These are phyloP conservation scores for Serendipita vermifera DNA, from an alignment of 768 basidiomycete species.

Conservation along the genomic window DNA sequence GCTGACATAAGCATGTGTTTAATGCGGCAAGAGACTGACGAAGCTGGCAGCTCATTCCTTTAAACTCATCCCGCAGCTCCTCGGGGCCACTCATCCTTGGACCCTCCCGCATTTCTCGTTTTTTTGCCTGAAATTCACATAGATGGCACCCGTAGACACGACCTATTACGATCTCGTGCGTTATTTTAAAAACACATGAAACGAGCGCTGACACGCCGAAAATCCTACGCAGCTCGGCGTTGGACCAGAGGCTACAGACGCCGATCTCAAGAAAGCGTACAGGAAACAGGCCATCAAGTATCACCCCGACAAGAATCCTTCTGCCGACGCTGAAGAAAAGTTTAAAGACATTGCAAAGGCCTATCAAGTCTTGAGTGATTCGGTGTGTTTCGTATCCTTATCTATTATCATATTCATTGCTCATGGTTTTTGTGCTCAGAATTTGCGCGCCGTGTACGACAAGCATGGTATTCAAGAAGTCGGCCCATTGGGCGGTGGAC, in stretches of 20 bases:
- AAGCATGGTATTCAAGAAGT: constrained; percentile 62
- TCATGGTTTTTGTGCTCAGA: constrained; percentile 29
- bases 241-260: constrained; percentile 57
- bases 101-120: constrained; percentile 7
- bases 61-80: no score
- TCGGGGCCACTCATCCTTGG: no score
- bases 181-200: background rate
- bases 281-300: constrained; percentile 92
- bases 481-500: constrained; percentile 53
- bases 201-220: background rate
- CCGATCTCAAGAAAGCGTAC: constrained; percentile 86
- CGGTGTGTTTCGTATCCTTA: constrained; percentile 35
- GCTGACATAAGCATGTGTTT: no score
- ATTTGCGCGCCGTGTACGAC: constrained; percentile 82
- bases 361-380: constrained; percentile 80
- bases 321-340: constrained; percentile 85
- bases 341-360: constrained; percentile 94
- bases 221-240: constrained; percentile 47
- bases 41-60: no score
- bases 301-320: constrained; percentile 91
- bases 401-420: constrained; percentile 1
- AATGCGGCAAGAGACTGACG: no score
- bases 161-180: constrained; percentile 79
- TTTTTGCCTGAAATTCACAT: background rate
- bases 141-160: constrained; percentile 80